Conservation (phyloP, 1,139 yeast species). For the Arxiozyma telluris region DNA sequence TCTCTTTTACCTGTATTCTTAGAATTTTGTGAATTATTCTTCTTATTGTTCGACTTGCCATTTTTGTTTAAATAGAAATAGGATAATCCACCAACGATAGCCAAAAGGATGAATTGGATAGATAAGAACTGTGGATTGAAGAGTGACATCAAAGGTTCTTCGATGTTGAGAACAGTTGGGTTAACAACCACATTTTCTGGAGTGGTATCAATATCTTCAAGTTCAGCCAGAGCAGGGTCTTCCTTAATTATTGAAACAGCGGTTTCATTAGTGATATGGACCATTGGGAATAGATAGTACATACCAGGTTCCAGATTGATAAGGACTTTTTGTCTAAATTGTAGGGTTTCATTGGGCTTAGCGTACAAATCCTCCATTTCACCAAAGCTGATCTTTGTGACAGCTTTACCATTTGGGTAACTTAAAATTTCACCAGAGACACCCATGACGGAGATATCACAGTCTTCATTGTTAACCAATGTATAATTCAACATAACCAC, state of each 20-base stretch:
- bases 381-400: constrained; percentile 57
- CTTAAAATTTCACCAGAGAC: constrained; percentile 65
- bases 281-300: constrained; percentile 52
- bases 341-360: constrained; percentile 40
- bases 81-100: constrained; percentile 42
- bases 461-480: constrained; percentile 50
- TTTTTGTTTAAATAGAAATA: constrained; percentile 38
- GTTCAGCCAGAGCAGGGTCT: constrained; percentile 35
- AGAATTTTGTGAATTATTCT: constrained; percentile 7
- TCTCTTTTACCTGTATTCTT: constrained; percentile 33
- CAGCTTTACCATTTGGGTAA: constrained; percentile 42
- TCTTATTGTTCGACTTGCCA: not conserved
- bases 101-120: constrained; percentile 47
- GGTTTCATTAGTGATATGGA: constrained; percentile 5
- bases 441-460: constrained; percentile 51
- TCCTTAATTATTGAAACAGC: not conserved
- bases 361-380: constrained; percentile 55
- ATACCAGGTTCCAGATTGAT: constrained; percentile 50
- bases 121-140: constrained; percentile 67
- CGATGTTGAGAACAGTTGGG: constrained; percentile 48
- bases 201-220: constrained; percentile 18
- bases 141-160: constrained; percentile 59
- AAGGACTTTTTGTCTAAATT: constrained; percentile 46
- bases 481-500: constrained; percentile 37
- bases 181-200: constrained; percentile 47